A percentile compares a stretch with the other conserved stretches of the same genome.
These are phyloP conservation scores for Vigna trinervia DNA, from an alignment of 306 rosid species.

Conservation along the genomic window DNA sequence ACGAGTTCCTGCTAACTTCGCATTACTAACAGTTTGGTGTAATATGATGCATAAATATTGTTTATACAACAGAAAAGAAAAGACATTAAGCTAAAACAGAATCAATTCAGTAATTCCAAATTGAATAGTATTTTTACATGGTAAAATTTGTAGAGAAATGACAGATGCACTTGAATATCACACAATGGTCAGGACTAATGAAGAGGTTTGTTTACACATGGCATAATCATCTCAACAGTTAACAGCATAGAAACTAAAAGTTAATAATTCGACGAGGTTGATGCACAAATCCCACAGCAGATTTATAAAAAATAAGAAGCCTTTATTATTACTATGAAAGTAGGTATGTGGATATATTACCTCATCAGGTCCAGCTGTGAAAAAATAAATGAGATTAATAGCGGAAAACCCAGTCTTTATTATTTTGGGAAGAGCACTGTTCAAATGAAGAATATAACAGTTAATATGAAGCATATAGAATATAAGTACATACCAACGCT, in stretches of 20 bases:
- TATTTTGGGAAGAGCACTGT: conserved; percentile 93
- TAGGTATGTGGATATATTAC: conserved; percentile 48
- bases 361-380: conserved; percentile 99
- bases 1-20: not conserved
- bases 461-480: conserved; percentile 7
- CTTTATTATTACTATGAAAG: conserved; percentile 12
- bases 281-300: not conserved
- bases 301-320: not conserved
- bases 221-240: conserved; percentile 8
- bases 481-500: conserved; percentile 27
- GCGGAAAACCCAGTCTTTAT: conserved; percentile 97
- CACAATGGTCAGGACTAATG: not conserved
- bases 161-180: not conserved
- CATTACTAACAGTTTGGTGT: not conserved
- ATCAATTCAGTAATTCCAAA: not conserved
- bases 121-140: not conserved
- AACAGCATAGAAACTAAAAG: conserved; percentile 2
- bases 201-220: not conserved
- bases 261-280: not conserved
- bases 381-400: conserved; percentile 97
- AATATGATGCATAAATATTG: not conserved
- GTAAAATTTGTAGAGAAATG: not conserved
- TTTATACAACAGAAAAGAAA: too few species aligned
- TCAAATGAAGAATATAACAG: conserved; percentile 40
- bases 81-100: too few species aligned